Conservation (phyloP, 2,329 filamentous ascomycete genomes). For the Aspergillus neoniger region DNA sequence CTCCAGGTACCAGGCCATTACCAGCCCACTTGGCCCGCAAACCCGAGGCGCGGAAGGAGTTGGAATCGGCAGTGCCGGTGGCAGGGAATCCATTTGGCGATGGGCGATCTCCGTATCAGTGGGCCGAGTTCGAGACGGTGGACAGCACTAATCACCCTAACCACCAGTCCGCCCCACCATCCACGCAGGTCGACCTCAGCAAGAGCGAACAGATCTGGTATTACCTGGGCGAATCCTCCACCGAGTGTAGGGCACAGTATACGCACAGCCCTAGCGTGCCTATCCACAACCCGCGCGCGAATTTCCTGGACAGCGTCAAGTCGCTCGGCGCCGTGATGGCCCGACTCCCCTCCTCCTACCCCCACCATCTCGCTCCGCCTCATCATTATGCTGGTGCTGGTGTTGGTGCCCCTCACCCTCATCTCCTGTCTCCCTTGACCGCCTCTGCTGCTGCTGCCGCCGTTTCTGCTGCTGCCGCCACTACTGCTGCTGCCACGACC, state of each 20-base stretch:
- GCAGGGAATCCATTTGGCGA: conserved; percentile 68
- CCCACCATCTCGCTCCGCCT: conserved; percentile 26
- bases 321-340: conserved; percentile 37
- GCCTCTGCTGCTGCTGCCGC: conserved; percentile 11
- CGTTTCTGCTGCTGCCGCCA: conserved; percentile 18
- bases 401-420: conserved; percentile 17
- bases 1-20: conserved; percentile 49
- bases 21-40: conserved; percentile 51
- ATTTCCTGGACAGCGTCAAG: conserved; percentile 53
- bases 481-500: conserved; percentile 20
- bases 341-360: conserved; percentile 28
- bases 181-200: conserved; percentile 69
- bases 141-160: conserved; percentile 56
- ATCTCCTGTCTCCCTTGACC: conserved; percentile 12
- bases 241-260: conserved; percentile 87
- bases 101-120: conserved; percentile 58
- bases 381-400: conserved; percentile 14
- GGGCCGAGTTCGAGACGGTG: conserved; percentile 76
- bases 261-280: conserved; percentile 69
- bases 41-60: conserved; percentile 57
- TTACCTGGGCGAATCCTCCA: conserved; percentile 83
- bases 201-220: conserved; percentile 80
- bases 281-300: conserved; percentile 51
- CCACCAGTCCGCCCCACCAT: conserved; percentile 57
- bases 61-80: conserved; percentile 62